phyloP scores from a whole-genome alignment of 306 rosid genomes.

The Pachyrhizus erosus region DNA sequence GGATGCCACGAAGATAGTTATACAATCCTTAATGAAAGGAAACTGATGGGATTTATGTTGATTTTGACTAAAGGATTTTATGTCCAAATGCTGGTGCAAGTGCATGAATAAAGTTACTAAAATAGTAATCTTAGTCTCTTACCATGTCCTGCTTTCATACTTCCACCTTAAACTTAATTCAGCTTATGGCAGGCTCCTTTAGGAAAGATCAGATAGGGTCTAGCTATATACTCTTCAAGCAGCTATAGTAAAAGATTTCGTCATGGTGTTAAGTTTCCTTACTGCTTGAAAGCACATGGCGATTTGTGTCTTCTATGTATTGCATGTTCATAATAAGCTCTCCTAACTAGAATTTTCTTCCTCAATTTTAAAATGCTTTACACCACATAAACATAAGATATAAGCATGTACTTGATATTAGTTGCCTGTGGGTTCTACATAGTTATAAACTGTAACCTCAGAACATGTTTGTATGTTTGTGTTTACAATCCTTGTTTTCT shows the following conservation, averaged over 20 bases:
- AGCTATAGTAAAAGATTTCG: slow-evolving; percentile 1
- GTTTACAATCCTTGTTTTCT: background rate
- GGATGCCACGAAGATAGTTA: background rate
- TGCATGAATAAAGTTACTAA: background rate
- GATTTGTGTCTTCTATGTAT: background rate
- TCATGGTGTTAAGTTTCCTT: background rate
- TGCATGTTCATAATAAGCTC: slow-evolving; percentile 1
- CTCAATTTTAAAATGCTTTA: slow-evolving; percentile 18
- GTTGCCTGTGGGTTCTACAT: background rate
- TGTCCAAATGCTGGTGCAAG: background rate
- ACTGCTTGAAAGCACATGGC: background rate
- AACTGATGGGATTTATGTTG: slow-evolving; percentile 1
- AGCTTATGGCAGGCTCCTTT: background rate
- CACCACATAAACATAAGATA: background rate
- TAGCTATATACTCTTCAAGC: background rate
- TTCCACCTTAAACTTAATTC: background rate
- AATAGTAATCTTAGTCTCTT: background rate
- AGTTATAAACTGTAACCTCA: background rate
- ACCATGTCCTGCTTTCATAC: background rate
- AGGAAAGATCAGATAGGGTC: background rate
- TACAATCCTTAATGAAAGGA: too few species aligned
- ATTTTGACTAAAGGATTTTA: background rate
- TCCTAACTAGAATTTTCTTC: background rate
- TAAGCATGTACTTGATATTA: background rate
- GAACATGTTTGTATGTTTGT: background rate